Evolutionary conservation across 2,329 filamentous ascomycete genomes (phyloP).

Genomic region (Paecilomyces sp.): DNA sequence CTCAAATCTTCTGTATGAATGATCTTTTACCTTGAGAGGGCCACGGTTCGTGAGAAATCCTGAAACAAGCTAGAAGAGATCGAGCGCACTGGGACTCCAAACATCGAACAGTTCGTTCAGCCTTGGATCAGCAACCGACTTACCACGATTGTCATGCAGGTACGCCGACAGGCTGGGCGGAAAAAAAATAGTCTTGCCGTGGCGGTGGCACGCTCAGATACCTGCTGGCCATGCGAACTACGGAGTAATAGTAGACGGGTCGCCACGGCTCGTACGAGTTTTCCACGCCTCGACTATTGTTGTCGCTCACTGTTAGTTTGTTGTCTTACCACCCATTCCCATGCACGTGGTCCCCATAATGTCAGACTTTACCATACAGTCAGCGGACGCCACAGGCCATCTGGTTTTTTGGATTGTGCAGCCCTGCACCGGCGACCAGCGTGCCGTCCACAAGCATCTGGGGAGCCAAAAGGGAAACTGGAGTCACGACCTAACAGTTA

Average conservation of each 20-base stretch:
- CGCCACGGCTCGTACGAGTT: neutral
- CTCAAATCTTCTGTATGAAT: neutral
- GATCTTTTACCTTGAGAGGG: neutral
- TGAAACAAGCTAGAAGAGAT: neutral
- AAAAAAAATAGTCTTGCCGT: neutral
- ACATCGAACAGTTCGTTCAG: neutral
- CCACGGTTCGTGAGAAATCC: neutral
- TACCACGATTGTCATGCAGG: neutral
- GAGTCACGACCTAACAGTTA: neutral
- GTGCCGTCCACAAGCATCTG: neutral
- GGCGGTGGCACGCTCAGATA: neutral
- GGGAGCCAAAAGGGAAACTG: neutral
- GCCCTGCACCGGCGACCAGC: neutral
- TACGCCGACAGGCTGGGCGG: neutral
- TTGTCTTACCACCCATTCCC: neutral
- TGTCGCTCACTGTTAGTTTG: neutral
- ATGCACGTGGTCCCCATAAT: neutral
- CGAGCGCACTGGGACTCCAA: neutral
- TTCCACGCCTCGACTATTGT: neutral
- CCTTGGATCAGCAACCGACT: neutral
- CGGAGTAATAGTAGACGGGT: neutral
- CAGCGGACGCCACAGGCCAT: neutral
- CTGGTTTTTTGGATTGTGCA: neutral
- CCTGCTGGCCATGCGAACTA: neutral
- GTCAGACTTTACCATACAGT: neutral